These are phyloP conservation scores for Saccharomycopsis malanga DNA, from an alignment of 805 yeast genomes.

Conservation along the genomic window DNA sequence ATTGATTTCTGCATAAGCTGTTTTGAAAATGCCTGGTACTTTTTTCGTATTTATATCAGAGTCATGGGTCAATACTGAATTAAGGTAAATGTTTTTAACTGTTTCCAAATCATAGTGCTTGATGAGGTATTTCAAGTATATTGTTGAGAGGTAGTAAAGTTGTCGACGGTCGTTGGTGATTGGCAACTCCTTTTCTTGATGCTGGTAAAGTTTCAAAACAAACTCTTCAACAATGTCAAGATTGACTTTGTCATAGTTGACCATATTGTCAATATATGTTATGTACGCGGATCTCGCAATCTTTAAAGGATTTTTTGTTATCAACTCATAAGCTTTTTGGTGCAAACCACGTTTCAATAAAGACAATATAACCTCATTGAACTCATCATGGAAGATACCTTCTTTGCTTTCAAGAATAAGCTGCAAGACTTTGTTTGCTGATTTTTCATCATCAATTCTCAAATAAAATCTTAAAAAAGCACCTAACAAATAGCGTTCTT, in stretches of 20 bases:
- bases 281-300: slow-evolving; percentile 2
- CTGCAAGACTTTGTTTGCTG: slow-evolving; percentile 6
- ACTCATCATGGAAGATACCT: slow-evolving; percentile 11
- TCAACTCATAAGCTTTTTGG: slow-evolving; percentile 5
- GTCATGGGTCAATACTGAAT: slow-evolving; percentile 8
- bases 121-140: slow-evolving; percentile 14
- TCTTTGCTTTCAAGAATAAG: slow-evolving; percentile 2
- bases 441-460: slow-evolving; percentile 3
- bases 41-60: slow-evolving; percentile 6
- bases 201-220: slow-evolving; percentile 8
- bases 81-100: slow-evolving; percentile 8
- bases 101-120: background rate
- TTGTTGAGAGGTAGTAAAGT: slow-evolving; percentile 16
- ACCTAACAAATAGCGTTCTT: slow-evolving; percentile 4
- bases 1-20: background rate
- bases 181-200: slow-evolving; percentile 5
- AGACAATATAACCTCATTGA: slow-evolving; percentile 5
- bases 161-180: slow-evolving; percentile 1
- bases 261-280: slow-evolving; percentile 6
- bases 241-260: slow-evolving; percentile 1
- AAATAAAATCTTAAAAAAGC: slow-evolving; percentile 10
- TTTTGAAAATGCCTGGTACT: slow-evolving; percentile 11
- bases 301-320: slow-evolving; percentile 3
- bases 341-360: slow-evolving; percentile 11
- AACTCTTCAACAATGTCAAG: slow-evolving; percentile 1